A percentile compares a stretch with the other conserved stretches of the same genome.
phyloP scores from a whole-genome alignment of 495 filamentous ascomycete species.

The Podospora pseudopauciseta region DNA sequence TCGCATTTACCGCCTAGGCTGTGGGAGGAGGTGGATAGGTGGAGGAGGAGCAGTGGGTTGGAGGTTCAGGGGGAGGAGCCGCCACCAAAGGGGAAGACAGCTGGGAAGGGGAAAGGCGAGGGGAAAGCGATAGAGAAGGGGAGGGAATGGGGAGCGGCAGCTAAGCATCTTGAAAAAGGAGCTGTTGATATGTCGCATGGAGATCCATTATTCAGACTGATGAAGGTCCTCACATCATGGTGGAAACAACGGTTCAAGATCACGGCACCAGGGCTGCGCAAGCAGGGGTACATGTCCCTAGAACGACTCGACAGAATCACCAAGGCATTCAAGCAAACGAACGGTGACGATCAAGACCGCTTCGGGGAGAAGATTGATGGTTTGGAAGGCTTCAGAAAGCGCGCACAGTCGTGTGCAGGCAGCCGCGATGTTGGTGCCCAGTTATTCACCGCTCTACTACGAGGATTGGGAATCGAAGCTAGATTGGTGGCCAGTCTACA shows the following conservation, averaged over 20 bases:
- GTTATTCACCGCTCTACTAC: constrained; percentile 84
- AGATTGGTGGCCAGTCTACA: constrained; percentile 81
- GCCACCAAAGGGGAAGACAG: constrained; percentile 20
- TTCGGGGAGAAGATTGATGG: constrained; percentile 72
- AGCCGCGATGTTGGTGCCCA: constrained; percentile 86
- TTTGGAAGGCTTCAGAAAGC: constrained; percentile 61
- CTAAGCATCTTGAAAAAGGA: constrained; percentile 65
- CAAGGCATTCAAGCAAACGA: constrained; percentile 58
- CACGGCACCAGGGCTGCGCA: constrained; percentile 76
- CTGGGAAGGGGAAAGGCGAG: constrained; percentile 35
- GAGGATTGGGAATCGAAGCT: constrained; percentile 76
- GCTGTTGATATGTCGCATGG: constrained; percentile 68
- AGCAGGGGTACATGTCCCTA: constrained; percentile 78
- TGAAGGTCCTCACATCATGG: constrained; percentile 71
- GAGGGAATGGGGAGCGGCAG: constrained; percentile 72
- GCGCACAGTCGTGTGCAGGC: constrained; percentile 69
- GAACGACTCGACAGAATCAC: constrained; percentile 64
- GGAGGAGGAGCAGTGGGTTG: constrained; percentile 64
- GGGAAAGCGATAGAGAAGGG: constrained; percentile 45
- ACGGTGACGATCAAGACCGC: constrained; percentile 50
- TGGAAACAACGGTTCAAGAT: constrained; percentile 85
- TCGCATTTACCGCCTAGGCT: constrained; percentile 61
- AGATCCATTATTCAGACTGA: constrained; percentile 75
- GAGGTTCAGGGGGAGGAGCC: constrained; percentile 26
- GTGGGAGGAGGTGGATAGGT: constrained; percentile 72